Evolutionary conservation across 169 alveolate species (phyloP).

Genomic region (Ichthyophthirius multifiliis): DNA sequence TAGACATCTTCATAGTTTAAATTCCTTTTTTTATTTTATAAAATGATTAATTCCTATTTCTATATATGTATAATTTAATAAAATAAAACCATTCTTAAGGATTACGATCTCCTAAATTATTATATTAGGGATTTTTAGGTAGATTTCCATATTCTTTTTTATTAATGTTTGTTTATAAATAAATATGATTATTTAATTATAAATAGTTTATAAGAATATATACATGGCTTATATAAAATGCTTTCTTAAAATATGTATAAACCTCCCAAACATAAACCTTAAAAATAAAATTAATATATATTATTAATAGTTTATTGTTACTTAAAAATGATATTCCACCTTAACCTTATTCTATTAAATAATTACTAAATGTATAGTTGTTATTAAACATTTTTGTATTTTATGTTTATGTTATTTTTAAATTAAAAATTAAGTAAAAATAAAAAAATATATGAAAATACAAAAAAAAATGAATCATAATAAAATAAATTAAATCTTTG

Average conservation of each 20-base stretch:
- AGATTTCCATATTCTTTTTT: not conserved
- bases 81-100: constrained; percentile 42
- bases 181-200: not conserved
- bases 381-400: too few species aligned
- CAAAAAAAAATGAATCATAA: too few species aligned
- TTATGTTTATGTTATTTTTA: too few species aligned
- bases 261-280: too few species aligned
- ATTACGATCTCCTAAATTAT: constrained; percentile 40
- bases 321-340: too few species aligned
- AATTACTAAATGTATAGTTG: too few species aligned
- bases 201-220: not conserved
- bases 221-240: not conserved
- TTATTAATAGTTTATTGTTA: too few species aligned
- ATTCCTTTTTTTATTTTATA: not conserved
- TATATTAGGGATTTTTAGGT: constrained; percentile 4
- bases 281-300: too few species aligned
- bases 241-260: not conserved
- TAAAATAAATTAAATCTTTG: too few species aligned
- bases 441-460: too few species aligned
- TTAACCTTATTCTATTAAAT: too few species aligned
- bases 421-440: too few species aligned
- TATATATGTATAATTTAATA: not conserved
- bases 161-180: not conserved
- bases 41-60: not conserved
- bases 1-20: constrained; percentile 61